Evolutionary conservation across 2,329 filamentous ascomycete genomes (phyloP).

Genomic region (Leptoxyphium fumago): DNA sequence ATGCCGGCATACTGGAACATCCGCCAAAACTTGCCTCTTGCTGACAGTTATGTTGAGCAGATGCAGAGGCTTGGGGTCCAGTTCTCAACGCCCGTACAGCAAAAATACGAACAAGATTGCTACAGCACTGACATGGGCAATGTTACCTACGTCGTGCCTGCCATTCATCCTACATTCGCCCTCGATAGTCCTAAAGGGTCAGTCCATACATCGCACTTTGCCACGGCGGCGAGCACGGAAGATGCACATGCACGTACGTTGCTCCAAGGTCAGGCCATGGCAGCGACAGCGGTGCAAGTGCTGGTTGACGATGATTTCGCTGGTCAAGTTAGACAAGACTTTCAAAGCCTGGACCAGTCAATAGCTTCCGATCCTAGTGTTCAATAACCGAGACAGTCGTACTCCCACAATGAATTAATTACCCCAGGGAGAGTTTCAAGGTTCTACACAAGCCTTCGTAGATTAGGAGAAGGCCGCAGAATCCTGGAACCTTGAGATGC

Average conservation of each 20-base stretch:
- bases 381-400: no score
- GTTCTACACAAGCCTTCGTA: no score
- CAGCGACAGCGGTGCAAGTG: conserved; percentile 24
- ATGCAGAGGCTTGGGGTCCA: conserved; percentile 21
- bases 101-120: conserved; percentile 29
- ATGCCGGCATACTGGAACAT: conserved; percentile 38
- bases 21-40: conserved; percentile 39
- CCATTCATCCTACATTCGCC: conserved; percentile 36
- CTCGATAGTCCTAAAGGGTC: conserved; percentile 18
- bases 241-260: conserved; percentile 22
- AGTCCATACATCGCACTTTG: conserved; percentile 28
- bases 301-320: conserved; percentile 13
- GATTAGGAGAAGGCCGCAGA: no score
- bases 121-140: conserved; percentile 48
- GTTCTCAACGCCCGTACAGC: conserved; percentile 23
- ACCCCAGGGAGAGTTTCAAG: no score
- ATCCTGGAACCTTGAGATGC: no score
- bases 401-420: no score
- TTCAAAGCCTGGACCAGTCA: conserved; percentile 8
- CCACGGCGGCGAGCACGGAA: conserved; percentile 21
- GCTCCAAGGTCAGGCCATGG: conserved; percentile 22
- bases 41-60: conserved; percentile 8
- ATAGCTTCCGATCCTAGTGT: no score
- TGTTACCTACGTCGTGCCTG: conserved; percentile 43
- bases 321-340: conserved; percentile 15